Evolutionary conservation across 305 asterid genomes (phyloP), one percentile per base, ranked within the genome.

Genomic region (Euphrasia arctica): DNA sequence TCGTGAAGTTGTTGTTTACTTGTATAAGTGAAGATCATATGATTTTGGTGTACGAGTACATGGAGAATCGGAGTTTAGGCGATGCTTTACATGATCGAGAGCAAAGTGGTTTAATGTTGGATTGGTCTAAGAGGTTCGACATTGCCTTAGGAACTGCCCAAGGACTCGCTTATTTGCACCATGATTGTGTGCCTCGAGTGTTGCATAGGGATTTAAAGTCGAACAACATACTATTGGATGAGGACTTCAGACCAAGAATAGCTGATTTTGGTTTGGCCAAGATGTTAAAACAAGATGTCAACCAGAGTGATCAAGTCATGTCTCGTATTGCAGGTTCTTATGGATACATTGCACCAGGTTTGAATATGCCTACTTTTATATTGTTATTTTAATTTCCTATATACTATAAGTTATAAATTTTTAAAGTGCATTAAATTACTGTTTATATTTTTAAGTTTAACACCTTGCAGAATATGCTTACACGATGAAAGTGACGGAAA

Each of bases 291-390:
- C 9, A n/a, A n/a, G 50, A 45, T 9, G 12, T 45, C 12, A 45
- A 45, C 12, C 72, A 73, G 66, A 78, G 79, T 77, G 83, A 81
- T 64, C 85, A 87, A 72, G 85, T 93, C 13, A 84, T 85, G 31
- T 85, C 93, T 79, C 81, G 90, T 87, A 32, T 45, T 45, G 95
- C 92, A 9, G 95, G 95, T 78, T 83, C 93, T 32, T 85, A 87
- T 32, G 95, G 95, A 57, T 87, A 87, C 65, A 87, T 87, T 43
- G 95, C 95, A 73, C 95, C 93, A 12, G 95, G 95, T 87, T 15
- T 32, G 36, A 39, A 27, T 51, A 12, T 14, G 5, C 54, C 22
- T 51, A 55, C 9, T 55, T 69, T 32, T 18, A 18, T 18, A 18
- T 18, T 18, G 22, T 18, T 18, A 18, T 18, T 18, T 18, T 34